Evolutionary conservation across 225 moss, liverwort and hornwort genomes (phyloP).

Genomic region (Pseudisothecium myosuroides): DNA sequence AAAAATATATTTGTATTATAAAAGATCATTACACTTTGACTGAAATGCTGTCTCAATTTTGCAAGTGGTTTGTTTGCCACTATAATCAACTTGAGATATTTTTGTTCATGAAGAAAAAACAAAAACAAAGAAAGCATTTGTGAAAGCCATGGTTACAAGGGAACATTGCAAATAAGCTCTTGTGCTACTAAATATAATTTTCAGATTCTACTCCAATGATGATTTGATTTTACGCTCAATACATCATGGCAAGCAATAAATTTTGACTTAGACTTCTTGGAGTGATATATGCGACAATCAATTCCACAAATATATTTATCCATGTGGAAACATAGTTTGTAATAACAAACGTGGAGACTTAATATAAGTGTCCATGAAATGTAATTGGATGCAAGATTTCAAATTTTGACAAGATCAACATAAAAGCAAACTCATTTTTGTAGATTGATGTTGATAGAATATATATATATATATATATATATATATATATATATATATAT

Average conservation of each 20-base stretch:
- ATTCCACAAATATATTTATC: no score
- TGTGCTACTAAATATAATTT: no score
- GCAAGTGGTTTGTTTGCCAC: background rate
- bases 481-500: no score
- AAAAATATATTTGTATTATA: no score
- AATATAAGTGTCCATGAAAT: background rate
- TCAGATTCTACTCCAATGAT: background rate
- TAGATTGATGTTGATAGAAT: background rate
- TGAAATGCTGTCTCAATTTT: background rate
- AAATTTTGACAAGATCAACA: background rate
- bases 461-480: no score
- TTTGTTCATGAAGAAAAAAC: background rate
- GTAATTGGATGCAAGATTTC: background rate
- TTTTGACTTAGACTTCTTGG: background rate
- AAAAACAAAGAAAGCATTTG: background rate
- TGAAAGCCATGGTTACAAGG: background rate
- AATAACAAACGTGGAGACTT: background rate
- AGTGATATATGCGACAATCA: background rate
- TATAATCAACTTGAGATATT: background rate
- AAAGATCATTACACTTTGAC: background rate
- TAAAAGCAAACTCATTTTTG: background rate
- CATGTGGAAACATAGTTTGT: background rate
- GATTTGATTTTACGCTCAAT: background rate
- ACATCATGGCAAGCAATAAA: background rate
- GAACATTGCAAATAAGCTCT: background rate